Evolutionary conservation across 192 early-diverging fungal genomes (phyloP).

Genomic region (Obelidium mucronatum): DNA sequence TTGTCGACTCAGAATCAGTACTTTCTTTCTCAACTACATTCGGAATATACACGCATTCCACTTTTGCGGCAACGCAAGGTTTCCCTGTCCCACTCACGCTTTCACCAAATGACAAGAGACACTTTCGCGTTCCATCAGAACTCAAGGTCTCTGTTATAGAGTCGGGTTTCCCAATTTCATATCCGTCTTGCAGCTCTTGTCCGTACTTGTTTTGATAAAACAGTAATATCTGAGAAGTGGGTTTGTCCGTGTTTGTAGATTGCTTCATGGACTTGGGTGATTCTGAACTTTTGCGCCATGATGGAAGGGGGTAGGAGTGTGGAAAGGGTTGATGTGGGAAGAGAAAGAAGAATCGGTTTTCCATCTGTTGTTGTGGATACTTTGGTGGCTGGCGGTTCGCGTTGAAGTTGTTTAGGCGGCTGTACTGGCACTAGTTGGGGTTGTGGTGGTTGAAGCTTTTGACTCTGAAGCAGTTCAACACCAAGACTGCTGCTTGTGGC

Average conservation of each 20-base stretch:
- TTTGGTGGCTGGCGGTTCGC: not conserved
- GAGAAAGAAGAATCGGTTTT: not conserved
- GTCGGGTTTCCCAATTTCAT: constrained; percentile 55
- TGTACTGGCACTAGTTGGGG: not conserved
- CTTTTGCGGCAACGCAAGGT: not conserved
- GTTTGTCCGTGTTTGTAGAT: constrained; percentile 59
- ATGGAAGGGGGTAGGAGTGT: not conserved
- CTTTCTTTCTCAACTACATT: constrained; percentile 40
- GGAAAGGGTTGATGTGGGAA: not conserved
- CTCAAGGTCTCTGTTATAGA: not conserved
- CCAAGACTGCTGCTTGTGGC: not conserved
- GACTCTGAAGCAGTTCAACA: not conserved
- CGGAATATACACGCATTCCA: constrained; percentile 32
- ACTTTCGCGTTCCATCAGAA: constrained; percentile 58
- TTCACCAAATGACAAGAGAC: constrained; percentile 47
- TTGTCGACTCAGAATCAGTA: not conserved
- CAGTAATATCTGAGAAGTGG: constrained; percentile 72
- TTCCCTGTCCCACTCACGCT: not conserved
- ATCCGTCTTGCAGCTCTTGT: constrained; percentile 57
- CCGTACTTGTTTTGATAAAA: constrained; percentile 61
- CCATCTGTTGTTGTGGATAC: not conserved
- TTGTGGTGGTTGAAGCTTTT: not conserved
- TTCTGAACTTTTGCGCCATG: not conserved
- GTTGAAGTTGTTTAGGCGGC: not conserved
- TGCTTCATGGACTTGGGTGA: constrained; percentile 35